Conservation (phyloP, 2,329 filamentous ascomycete genomes). For the Colletotrichum somersetense region DNA sequence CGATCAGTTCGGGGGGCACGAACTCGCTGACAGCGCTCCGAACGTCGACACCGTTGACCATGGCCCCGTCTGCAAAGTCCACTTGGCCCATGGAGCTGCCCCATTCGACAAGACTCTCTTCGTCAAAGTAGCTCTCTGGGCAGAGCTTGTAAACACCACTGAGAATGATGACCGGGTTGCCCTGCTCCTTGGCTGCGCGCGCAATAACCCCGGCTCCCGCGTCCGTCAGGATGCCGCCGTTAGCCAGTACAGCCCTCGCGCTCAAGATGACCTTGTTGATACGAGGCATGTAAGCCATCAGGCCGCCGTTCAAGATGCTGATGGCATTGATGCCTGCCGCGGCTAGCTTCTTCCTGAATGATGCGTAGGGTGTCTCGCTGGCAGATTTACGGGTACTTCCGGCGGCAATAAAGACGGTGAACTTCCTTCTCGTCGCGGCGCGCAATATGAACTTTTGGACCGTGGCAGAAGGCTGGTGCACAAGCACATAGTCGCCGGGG, state of each 20-base stretch:
- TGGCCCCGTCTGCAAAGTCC: conserved; percentile 80
- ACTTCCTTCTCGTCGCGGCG: conserved; percentile 89
- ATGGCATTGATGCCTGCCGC: conserved; percentile 85
- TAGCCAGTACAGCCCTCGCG: conserved; percentile 87
- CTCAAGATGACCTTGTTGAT: conserved; percentile 96
- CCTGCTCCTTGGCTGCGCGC: conserved; percentile 84
- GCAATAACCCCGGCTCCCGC: conserved; percentile 88
- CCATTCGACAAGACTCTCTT: conserved; percentile 86
- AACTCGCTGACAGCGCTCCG: conserved; percentile 86
- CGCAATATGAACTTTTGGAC: conserved; percentile 91
- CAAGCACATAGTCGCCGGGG: conserved; percentile 91
- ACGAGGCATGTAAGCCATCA: conserved; percentile 94
- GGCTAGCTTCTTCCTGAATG: conserved; percentile 82
- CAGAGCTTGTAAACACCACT: conserved; percentile 95
- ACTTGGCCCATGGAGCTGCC: conserved; percentile 84
- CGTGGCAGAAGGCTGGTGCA: conserved; percentile 86
- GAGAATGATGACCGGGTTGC: conserved; percentile 88
- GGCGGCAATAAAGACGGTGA: conserved; percentile 89
- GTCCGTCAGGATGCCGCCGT: conserved; percentile 87
- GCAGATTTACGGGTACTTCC: conserved; percentile 60
- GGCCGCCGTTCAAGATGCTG: conserved; percentile 83
- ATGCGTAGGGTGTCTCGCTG: conserved; percentile 58
- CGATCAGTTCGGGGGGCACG: conserved; percentile 80
- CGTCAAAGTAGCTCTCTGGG: conserved; percentile 87
- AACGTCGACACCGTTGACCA: conserved; percentile 83